A percentile compares a stretch with the other conserved stretches of the same genome.
Evolutionary conservation across 495 filamentous ascomycete species (phyloP).

Genomic region (Thozetella sp.): DNA sequence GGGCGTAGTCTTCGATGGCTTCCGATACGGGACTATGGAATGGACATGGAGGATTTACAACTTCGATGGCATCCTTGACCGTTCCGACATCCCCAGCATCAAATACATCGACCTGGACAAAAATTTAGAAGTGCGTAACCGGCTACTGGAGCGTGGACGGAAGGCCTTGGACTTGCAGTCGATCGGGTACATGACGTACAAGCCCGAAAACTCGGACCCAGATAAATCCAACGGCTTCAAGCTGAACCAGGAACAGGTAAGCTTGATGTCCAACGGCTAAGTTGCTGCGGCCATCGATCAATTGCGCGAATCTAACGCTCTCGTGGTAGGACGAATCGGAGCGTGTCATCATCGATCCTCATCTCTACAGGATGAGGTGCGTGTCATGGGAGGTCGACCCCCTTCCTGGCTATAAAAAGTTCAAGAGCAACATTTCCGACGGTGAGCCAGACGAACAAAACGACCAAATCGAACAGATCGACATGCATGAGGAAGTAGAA

Average conservation of each 20-base stretch:
- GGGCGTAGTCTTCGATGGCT: slow-evolving; percentile 5
- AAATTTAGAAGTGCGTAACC: neutral
- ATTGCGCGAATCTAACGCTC: neutral
- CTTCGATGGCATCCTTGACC: slow-evolving; percentile 3
- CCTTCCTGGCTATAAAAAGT: slow-evolving; percentile 6
- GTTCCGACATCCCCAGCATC: neutral
- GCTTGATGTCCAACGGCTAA: neutral
- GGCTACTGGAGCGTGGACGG: slow-evolving; percentile 3
- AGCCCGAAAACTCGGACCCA: neutral
- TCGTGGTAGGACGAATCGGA: slow-evolving; percentile 7
- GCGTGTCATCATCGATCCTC: slow-evolving; percentile 6
- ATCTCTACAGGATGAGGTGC: slow-evolving; percentile 1
- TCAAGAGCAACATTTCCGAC: neutral
- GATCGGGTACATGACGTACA: slow-evolving; percentile 5
- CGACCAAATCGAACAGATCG: too few relatives aligned
- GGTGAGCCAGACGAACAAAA: neutral
- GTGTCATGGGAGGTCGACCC: neutral
- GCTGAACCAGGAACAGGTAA: slow-evolving; percentile 7
- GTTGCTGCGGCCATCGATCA: neutral
- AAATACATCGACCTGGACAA: neutral
- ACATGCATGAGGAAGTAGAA: too few relatives aligned
- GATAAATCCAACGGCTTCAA: neutral
- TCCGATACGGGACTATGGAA: slow-evolving; percentile 6
- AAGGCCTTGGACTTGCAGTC: slow-evolving; percentile 8
- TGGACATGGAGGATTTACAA: neutral